Evolutionary conservation across 1,284 basidiomycete genomes (phyloP), one percentile per base, ranked within the genome.

Genomic region (Ustilago bromivora): DNA sequence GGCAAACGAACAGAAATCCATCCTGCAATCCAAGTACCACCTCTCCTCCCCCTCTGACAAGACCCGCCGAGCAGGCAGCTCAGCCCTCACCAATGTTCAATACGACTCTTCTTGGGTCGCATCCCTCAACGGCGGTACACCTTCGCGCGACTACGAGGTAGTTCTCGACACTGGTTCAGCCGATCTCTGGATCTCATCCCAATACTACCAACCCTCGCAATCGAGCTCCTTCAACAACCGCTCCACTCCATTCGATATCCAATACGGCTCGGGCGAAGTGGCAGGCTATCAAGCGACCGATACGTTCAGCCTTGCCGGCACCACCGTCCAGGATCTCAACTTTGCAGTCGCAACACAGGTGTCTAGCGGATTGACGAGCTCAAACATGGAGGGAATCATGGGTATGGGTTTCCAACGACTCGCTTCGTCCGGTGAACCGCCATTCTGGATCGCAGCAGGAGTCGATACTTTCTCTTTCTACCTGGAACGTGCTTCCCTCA

Each of bases 101-200:
- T 70, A 80, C 61, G 81, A 83, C 58, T 69, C 66, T 17, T 61
- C 76, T 36, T 83, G 76, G 69, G 60, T 72, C 19, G 73, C 81
- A n/a, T 19, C 69, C 19, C 36, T 83, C 46, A 7, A 34, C 2
- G 76, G 79, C 12, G 81, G 81, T 11, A 80, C 78, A 1, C 76
- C 75, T 1, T 38, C 75, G 4, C 41, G 63, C 34, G 4, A 43
- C 11, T 76, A 73, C 62, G 46, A 68, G 19, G 66, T 83, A 12
- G 72, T 83, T 11, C 66, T 83, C 28, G 81, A 83, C 36, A 83
- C 81, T 23, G 81, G 81, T 40, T 76, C 73, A 12, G 54, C 80
- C 38, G 81, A 83, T 53, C 56, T 82, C 35, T 80, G 76, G 76
- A 65, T 76, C 57, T 51, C 52, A 17, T 35, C 41, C 5, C 49